Evolutionary conservation across 768 basidiomycete genomes (phyloP), one percentile per base, ranked within the genome.

Genomic region (Nidularia pulvinata): DNA sequence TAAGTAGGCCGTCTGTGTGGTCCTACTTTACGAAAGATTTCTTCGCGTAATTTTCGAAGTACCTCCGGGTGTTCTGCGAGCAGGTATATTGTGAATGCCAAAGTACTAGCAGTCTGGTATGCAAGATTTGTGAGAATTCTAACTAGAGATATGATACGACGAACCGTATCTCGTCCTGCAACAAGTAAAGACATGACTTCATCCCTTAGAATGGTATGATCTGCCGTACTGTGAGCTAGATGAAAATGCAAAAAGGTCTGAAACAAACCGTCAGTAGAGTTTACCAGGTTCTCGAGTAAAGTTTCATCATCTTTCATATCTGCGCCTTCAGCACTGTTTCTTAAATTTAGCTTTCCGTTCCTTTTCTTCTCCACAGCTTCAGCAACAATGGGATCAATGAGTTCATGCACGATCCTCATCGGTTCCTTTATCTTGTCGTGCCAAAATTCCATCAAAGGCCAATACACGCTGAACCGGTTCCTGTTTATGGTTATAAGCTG

Each of bases 161-260:
- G 25, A 50, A 77, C 77, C 2, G 84, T 86, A 54, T 86, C 85
- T 30, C 82, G 72, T 7, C 80, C 82, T 22, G 83, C 83, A 22
- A 52, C 4, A 7, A 46, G 22, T 30, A 46, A 25, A 30, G 45
- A 46, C 45, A 46, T 46, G 10, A 61, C 54, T 46, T 69, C 68
- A 55, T 83, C 82, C 51, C 73, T 74, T n/a, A 85, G 62, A 25
- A 70, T 54, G 14, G 52, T 62, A 5, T 54, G 52, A 49, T 72
- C 70, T 64, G 46, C 6, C 34, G 10, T 14, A 50, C 4, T 14
- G 25, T 25, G 25, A 25, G 25, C 25, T 25, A 25, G 25, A 25
- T 4, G 25, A 25, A 25, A 25, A 48, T 53, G 42, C 33, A 22
- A 34, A 13, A 14, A 30, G 46, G 36, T 19, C 6, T 7, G 25